Evolutionary conservation across 169 alveolate genomes (phyloP).

Genomic region (Eimeria praecox): DNA sequence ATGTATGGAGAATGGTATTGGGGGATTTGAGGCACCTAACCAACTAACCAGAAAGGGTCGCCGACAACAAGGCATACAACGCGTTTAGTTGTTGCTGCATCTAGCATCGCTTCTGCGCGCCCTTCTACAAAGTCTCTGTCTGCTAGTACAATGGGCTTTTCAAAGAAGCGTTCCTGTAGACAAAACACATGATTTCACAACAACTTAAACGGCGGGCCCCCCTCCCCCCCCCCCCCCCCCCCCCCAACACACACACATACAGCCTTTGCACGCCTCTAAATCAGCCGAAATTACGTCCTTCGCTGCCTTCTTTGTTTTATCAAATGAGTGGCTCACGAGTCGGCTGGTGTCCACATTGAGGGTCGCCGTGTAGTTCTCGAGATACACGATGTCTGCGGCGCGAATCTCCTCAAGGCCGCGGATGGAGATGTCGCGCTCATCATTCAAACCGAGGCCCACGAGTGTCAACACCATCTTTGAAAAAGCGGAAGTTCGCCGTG

Average conservation of each 20-base stretch:
- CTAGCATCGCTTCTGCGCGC: constrained; percentile 89
- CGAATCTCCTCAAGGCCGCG: constrained; percentile 90
- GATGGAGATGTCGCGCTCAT: constrained; percentile 91
- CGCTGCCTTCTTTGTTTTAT: not conserved
- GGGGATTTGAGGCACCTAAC: not conserved
- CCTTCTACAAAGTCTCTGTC: constrained; percentile 94
- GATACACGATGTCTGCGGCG: constrained; percentile 88
- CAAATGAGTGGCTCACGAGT: constrained; percentile 80
- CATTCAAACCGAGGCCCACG: constrained; percentile 93
- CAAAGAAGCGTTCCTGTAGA: constrained; percentile 79
- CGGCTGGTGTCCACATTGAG: constrained; percentile 87
- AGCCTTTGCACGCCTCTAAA: not conserved
- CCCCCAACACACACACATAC: too few relatives aligned
- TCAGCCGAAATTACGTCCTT: not conserved
- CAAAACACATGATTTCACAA: not conserved
- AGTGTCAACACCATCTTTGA: constrained; percentile 85
- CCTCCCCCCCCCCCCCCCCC: not conserved
- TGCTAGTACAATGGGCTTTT: constrained; percentile 85
- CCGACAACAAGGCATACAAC: constrained; percentile 94
- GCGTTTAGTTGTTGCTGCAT: constrained; percentile 85
- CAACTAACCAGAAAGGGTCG: constrained; percentile 91
- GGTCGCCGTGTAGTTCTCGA: constrained; percentile 93
- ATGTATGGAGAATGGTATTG: not conserved
- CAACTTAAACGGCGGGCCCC: not conserved
- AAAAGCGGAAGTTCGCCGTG: not conserved